Conservation (phyloP, 192 early-diverging fungal species). For the Haplosporangium gracile region DNA sequence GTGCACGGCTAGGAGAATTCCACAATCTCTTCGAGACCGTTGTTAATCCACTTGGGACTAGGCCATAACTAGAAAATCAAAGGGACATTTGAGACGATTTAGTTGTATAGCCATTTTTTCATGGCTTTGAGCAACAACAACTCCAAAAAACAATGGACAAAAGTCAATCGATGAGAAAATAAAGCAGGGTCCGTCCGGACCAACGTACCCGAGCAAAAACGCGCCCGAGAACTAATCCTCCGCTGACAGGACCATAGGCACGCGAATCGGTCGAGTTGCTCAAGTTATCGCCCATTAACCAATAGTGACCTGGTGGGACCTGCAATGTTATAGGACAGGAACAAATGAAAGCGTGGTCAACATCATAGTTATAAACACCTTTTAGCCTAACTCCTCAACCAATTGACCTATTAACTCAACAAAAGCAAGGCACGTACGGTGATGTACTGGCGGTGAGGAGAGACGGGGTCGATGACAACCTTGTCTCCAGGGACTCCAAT, state of each 20-base stretch:
- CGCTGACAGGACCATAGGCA: constrained; percentile 87
- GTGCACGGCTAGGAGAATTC: constrained; percentile 19
- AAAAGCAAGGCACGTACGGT: constrained; percentile 58
- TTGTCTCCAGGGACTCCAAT: constrained; percentile 88
- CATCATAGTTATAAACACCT: too few relatives aligned
- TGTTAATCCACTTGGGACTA: constrained; percentile 57
- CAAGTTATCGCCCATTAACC: constrained; percentile 94
- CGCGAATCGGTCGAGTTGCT: constrained; percentile 94
- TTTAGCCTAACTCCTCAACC: background rate
- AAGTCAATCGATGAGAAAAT: background rate
- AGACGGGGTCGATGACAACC: constrained; percentile 83
- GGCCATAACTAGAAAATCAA: constrained; percentile 56
- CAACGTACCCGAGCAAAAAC: constrained; percentile 73
- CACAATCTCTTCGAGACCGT: constrained; percentile 58
- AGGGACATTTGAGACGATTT: too few relatives aligned
- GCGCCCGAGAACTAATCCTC: constrained; percentile 83
- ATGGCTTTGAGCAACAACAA: background rate
- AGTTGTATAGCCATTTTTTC: background rate
- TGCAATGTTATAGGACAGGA: constrained; percentile 16
- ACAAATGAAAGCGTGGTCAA: background rate
- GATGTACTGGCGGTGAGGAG: constrained; percentile 67
- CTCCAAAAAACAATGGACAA: background rate
- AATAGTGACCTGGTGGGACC: constrained; percentile 90
- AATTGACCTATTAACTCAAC: background rate
- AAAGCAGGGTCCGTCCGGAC: background rate